Percentiles rank a stretch among this genome's conserved stretches.
Evolutionary conservation across 2,329 filamentous ascomycete genomes (phyloP).

Genomic region (Hypoxylon sp.): DNA sequence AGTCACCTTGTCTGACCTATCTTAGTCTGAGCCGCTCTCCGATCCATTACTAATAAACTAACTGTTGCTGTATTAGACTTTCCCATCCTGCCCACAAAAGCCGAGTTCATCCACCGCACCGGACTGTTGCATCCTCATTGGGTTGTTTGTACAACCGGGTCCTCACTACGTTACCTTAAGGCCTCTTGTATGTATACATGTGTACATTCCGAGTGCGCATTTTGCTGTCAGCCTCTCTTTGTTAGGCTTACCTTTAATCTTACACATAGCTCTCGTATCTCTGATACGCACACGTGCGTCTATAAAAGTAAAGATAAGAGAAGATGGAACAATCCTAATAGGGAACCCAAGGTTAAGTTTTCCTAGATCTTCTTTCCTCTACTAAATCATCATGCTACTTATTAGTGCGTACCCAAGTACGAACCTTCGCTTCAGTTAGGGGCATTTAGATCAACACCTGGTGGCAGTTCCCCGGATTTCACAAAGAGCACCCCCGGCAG

Average conservation of each 20-base stretch:
- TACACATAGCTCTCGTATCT: constrained; percentile 22
- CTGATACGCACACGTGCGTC: constrained; percentile 16
- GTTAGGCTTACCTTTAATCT: constrained; percentile 30
- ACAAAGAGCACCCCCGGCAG: constrained; percentile 29
- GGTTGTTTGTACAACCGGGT: constrained; percentile 19
- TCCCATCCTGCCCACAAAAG: constrained; percentile 12
- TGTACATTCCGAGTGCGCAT: constrained; percentile 6
- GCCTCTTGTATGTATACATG: constrained; percentile 5
- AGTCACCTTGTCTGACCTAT: constrained; percentile 33
- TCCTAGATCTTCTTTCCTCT: constrained; percentile 7
- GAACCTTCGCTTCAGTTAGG: constrained; percentile 32
- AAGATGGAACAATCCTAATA: constrained; percentile 19
- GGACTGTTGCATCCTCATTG: constrained; percentile 28
- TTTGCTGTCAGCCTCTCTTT: constrained; percentile 37
- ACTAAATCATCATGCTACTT: constrained; percentile 15
- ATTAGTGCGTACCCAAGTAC: constrained; percentile 29
- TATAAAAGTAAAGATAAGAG: constrained; percentile 40
- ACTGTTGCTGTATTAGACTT: constrained; percentile 34
- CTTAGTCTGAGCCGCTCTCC: constrained; percentile 35
- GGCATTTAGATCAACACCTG: constrained; percentile 27
- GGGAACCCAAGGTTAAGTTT: constrained; percentile 3
- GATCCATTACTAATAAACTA: constrained; percentile 41
- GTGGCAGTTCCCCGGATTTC: constrained; percentile 45
- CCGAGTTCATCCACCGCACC: constrained; percentile 26
- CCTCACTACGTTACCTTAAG: constrained; percentile 6